These are phyloP conservation scores for Debaryomyces fabryi DNA, from an alignment of 1,139 yeast genomes.

Conservation along the genomic window DNA sequence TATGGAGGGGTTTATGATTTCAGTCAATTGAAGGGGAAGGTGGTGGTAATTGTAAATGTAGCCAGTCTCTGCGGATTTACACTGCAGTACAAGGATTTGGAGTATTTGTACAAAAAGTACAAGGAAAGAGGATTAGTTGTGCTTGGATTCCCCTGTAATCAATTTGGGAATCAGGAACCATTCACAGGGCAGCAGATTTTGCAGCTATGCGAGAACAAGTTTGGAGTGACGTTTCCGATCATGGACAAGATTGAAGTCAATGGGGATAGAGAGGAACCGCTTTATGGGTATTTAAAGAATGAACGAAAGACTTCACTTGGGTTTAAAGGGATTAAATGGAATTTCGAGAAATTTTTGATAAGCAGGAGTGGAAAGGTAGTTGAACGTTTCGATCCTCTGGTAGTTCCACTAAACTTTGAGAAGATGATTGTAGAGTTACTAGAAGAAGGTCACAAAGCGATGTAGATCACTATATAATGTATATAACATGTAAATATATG, in stretches of 20 bases:
- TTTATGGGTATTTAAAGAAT: slow-evolving; percentile 36
- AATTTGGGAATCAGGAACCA: slow-evolving; percentile 82
- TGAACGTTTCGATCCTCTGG: slow-evolving; percentile 67
- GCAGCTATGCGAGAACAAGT: slow-evolving; percentile 63
- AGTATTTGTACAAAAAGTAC: slow-evolving; percentile 36
- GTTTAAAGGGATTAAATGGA: slow-evolving; percentile 86
- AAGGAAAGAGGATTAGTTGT: slow-evolving; percentile 33
- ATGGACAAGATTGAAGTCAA: slow-evolving; percentile 41
- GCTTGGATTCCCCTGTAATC: slow-evolving; percentile 49
- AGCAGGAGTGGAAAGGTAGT: slow-evolving; percentile 73
- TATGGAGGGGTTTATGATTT: slow-evolving; percentile 21
- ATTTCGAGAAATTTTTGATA: slow-evolving; percentile 88
- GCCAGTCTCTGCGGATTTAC: slow-evolving; percentile 50
- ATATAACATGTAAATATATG: slow-evolving; percentile 7
- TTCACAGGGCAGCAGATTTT: slow-evolving; percentile 67
- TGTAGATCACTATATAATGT: slow-evolving; percentile 1
- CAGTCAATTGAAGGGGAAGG: slow-evolving; percentile 30
- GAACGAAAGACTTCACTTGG: slow-evolving; percentile 60
- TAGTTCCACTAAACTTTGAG: slow-evolving; percentile 65
- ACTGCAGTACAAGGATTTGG: slow-evolving; percentile 43
- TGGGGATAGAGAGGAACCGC: slow-evolving; percentile 32
- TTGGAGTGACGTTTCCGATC: slow-evolving; percentile 54
- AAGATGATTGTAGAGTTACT: slow-evolving; percentile 50
- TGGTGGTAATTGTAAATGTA: slow-evolving; percentile 46
- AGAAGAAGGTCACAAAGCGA: slow-evolving; percentile 11